These are phyloP conservation scores for Helichrysum umbraculigerum DNA, from an alignment of 129 eudicot genomes.

Conservation along the genomic window DNA sequence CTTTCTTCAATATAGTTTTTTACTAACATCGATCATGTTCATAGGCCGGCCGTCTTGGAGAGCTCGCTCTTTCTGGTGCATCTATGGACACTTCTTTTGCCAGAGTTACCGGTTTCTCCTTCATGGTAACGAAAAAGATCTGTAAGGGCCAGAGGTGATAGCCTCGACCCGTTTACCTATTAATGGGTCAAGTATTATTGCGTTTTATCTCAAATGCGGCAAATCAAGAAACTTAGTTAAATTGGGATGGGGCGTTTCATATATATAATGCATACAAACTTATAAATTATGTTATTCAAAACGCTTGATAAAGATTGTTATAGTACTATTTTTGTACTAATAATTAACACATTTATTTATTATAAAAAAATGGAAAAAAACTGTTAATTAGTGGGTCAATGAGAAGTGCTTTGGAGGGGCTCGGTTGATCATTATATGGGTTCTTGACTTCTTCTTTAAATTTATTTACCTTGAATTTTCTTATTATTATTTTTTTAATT, in stretches of 20 bases:
- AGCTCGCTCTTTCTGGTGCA: slow-evolving; percentile 39
- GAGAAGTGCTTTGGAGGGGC: too few species aligned
- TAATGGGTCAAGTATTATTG: background rate
- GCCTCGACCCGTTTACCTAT: background rate
- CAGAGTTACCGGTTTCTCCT: slow-evolving; percentile 36
- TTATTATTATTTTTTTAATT: too few species aligned
- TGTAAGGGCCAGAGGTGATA: background rate
- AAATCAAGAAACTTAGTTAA: background rate
- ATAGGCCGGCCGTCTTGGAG: slow-evolving; percentile 42
- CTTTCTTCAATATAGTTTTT: slow-evolving; percentile 34
- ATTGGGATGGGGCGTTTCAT: background rate
- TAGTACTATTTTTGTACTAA: background rate
- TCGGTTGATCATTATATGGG: too few species aligned
- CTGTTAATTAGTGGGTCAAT: too few species aligned
- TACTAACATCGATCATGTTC: slow-evolving; percentile 35
- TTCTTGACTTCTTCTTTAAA: too few species aligned
- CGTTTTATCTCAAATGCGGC: background rate
- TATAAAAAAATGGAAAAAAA: too few species aligned
- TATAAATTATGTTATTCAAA: background rate
- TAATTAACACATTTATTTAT: too few species aligned
- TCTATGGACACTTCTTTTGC: slow-evolving; percentile 40
- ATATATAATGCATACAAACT: background rate
- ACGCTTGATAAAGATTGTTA: background rate
- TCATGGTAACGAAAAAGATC: slow-evolving; percentile 32
- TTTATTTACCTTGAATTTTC: too few species aligned